Conservation (phyloP, 1,284 basidiomycete genomes). For the Microbotryum lychnidis-dioicae region DNA sequence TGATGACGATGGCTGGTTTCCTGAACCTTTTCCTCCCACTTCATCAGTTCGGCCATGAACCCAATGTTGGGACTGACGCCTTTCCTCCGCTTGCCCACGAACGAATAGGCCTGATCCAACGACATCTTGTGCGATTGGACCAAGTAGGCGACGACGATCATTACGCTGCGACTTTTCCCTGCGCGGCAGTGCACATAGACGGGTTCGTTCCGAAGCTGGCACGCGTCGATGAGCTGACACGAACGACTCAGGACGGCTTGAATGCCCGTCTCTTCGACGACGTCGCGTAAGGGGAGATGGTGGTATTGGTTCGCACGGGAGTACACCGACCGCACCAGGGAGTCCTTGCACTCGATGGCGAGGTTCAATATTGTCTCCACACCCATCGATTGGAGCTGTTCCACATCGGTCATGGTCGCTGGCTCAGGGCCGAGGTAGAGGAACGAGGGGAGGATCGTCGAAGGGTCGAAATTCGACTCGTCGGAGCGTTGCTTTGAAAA, state of each 20-base stretch:
- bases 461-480: conserved; percentile 55
- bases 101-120: conserved; percentile 77
- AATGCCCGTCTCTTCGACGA: conserved; percentile 86
- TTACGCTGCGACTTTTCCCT: conserved; percentile 92
- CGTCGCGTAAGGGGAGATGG: conserved; percentile 83
- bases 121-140: conserved; percentile 87
- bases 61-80: conserved; percentile 97
- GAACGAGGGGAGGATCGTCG: conserved; percentile 81
- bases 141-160: conserved; percentile 91
- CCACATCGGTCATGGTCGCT: conserved; percentile 62
- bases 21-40: conserved; percentile 61
- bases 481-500: not conserved
- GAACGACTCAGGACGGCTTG: conserved; percentile 42
- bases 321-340: no score
- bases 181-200: conserved; percentile 96
- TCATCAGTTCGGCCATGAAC: conserved; percentile 94
- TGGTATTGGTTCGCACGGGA: conserved; percentile 31
- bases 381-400: conserved; percentile 62
- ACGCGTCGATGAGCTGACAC: no score
- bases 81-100: conserved; percentile 79
- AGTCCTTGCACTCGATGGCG: conserved; percentile 76
- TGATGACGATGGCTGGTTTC: not conserved
- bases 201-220: conserved; percentile 58
- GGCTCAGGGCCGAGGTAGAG: conserved; percentile 85
- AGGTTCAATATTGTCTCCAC: conserved; percentile 84